Evolutionary conservation across 495 filamentous ascomycete genomes (phyloP).

Genomic region (Neurospora pannonica): DNA sequence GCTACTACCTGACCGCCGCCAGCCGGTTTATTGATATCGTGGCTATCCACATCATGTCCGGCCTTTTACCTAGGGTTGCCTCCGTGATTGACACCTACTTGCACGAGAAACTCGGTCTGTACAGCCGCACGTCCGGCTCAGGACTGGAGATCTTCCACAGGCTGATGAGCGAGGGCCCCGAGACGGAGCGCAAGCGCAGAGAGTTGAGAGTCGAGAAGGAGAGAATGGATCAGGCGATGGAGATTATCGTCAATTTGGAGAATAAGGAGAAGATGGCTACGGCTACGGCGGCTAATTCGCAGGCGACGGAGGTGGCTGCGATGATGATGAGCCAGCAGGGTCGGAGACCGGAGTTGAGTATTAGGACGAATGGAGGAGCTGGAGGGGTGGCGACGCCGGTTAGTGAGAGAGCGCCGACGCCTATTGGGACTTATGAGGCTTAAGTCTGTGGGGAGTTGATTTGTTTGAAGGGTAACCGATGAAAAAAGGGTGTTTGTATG

Average conservation of each 20-base stretch:
- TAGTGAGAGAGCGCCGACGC: background rate
- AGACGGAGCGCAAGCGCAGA: slow-evolving; percentile 22
- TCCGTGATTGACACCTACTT: slow-evolving; percentile 26
- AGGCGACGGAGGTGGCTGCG: background rate
- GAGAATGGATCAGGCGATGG: slow-evolving; percentile 31
- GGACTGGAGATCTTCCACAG: slow-evolving; percentile 21
- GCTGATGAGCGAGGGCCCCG: slow-evolving; percentile 38
- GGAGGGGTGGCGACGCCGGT: background rate
- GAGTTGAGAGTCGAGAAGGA: slow-evolving; percentile 29
- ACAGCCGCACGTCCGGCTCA: background rate
- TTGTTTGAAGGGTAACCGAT: background rate
- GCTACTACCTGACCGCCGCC: slow-evolving; percentile 43
- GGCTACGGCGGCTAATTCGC: background rate
- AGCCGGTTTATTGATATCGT: slow-evolving; percentile 41
- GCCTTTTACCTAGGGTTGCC: slow-evolving; percentile 30
- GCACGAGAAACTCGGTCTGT: slow-evolving; percentile 31
- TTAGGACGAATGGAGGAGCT: background rate
- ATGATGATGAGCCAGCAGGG: background rate
- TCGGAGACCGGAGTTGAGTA: background rate
- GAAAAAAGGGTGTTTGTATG: background rate
- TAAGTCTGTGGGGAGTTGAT: background rate
- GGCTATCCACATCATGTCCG: slow-evolving; percentile 34
- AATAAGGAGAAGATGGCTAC: background rate
- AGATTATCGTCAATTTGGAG: slow-evolving; percentile 29
- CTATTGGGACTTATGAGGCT: background rate